Conservation (phyloP, 345 rosid genomes). For the Tarenaya hassleriana region DNA sequence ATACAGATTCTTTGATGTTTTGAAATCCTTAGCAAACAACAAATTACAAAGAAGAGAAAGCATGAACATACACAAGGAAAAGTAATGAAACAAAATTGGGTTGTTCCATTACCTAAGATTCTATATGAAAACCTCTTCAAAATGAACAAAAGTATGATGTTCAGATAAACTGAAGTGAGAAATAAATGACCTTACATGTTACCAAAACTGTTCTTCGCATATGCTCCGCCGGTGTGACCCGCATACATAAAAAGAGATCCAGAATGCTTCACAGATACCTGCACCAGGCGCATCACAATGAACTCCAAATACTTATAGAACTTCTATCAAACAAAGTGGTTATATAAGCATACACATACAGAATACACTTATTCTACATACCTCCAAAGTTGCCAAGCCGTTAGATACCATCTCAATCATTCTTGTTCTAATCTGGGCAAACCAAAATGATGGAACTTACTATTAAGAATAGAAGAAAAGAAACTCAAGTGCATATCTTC, state of each 20-base stretch:
- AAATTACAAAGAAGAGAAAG: neutral
- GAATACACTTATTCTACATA: constrained; percentile 20
- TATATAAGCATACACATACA: constrained; percentile 1
- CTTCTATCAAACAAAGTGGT: neutral
- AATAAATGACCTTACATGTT: constrained; percentile 56
- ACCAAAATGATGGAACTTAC: constrained; percentile 6
- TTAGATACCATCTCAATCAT: constrained; percentile 90
- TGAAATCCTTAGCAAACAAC: constrained; percentile 15
- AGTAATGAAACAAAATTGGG: constrained; percentile 5
- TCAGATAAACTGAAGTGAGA: constrained; percentile 1
- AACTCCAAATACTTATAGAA: constrained; percentile 13
- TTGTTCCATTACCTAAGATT: constrained; percentile 2
- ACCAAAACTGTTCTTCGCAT: constrained; percentile 98
- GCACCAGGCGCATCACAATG: constrained; percentile 23
- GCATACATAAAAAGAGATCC: constrained; percentile 99
- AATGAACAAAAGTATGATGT: neutral
- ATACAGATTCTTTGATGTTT: constrained; percentile 7
- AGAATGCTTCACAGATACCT: constrained; percentile 95
- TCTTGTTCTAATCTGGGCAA: constrained; percentile 63
- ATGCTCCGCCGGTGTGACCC: constrained; percentile 85
- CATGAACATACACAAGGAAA: neutral
- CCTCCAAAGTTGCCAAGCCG: constrained; percentile 86
- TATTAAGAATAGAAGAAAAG: constrained; percentile 3
- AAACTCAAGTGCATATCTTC: neutral
- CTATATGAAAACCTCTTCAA: constrained; percentile 3